Evolutionary conservation across 148 eudicot genomes (phyloP).

Genomic region (Camellia japonica): DNA sequence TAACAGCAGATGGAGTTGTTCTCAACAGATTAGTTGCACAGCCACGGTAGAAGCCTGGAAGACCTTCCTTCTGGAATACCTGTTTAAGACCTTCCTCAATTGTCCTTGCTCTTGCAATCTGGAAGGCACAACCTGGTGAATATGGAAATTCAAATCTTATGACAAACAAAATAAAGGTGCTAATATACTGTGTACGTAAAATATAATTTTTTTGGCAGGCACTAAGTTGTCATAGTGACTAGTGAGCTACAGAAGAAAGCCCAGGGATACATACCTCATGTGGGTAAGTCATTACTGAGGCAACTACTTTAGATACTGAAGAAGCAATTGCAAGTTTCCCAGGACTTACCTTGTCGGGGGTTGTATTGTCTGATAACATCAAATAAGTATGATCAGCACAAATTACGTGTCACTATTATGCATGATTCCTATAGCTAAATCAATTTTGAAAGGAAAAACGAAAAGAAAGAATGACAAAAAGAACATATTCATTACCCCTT

Average conservation of each 20-base stretch:
- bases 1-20: too few species aligned
- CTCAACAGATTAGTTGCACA: too few species aligned
- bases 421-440: neutral
- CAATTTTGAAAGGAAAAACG: neutral
- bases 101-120: conserved; percentile 91
- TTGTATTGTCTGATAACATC: conserved; percentile 52
- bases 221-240: neutral
- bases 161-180: neutral
- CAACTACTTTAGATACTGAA: conserved; percentile 61
- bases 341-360: conserved; percentile 50
- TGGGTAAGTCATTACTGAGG: conserved; percentile 79
- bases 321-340: conserved; percentile 77
- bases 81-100: conserved; percentile 29
- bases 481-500: conserved; percentile 41
- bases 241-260: neutral
- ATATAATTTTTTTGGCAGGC: neutral
- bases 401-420: neutral
- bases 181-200: neutral
- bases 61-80: neutral
- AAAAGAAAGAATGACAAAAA: neutral
- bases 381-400: conserved; percentile 11
- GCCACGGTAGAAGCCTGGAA: too few species aligned
- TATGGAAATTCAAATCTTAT: neutral
- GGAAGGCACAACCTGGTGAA: conserved; percentile 78
- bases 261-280: conserved; percentile 57